Evolutionary conservation across 2,329 filamentous ascomycete species (phyloP), one percentile per base, ranked within the genome.

Genomic region (Parascedosporium putredinis): DNA sequence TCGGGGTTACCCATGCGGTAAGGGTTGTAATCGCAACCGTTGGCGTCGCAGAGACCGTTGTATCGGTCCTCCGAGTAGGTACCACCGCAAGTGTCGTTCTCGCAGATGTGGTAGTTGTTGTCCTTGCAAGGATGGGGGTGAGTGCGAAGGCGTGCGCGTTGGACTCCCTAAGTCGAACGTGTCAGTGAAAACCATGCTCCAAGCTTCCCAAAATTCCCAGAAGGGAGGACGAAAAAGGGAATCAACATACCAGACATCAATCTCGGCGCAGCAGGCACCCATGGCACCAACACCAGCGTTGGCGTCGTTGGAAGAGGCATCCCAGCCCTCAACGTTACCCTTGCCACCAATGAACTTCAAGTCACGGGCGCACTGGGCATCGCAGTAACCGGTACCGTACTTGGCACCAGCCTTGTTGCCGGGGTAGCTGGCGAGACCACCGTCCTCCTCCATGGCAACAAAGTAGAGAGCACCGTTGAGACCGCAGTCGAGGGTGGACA

Each of bases 401-500:
- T 73, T 70, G 57, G 75, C 74, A 49, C 66, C 66, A 23, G 65
- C 67, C 52, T 62, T 60, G 61, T 69, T 78, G 60, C 64, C 65
- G 18, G 64, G 50, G 56, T 70, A 71, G 57, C 67, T 68, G 58
- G 60, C 57, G 58, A 68, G 61, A 47, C 74, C 75, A 55, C 74
- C 75, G 51, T 76, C 72, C 29, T 67, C 63, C 16, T 75, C 70
- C 76, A 79, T 79, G 53, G 71, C 65, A n/a, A 74, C 68, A 46
- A 78, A 72, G 64, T 83, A 83, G 34, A 84, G 63, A 24, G 80
- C 81, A 47, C 78, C 79, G 64, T 86, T 84, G 54, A 85, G 63
- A 50, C 83, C 82, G 57, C 83, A 86, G 23, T 58, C 74, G 23
- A 84, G 68, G 50, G 73, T 73, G 25, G 78, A 82, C 25, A 83